Evolutionary conservation across 306 rosid species (phyloP).

Genomic region (Quercus dentata): DNA sequence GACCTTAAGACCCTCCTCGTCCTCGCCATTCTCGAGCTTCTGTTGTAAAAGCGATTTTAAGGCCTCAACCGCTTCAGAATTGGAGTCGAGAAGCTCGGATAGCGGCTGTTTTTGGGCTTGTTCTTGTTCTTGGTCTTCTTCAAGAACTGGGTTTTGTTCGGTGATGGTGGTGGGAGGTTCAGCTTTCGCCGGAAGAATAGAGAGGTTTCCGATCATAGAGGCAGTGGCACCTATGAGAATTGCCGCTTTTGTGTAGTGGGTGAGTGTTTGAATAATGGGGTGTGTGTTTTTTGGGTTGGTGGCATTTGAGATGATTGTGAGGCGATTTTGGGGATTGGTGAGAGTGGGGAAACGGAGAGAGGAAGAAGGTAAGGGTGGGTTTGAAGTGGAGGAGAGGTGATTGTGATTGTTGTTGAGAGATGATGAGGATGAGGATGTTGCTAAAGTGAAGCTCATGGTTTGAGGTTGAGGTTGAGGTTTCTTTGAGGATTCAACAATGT

Average conservation of each 20-base stretch:
- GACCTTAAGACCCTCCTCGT: conserved; percentile 61
- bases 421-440: conserved; percentile 25
- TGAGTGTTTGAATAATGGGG: conserved; percentile 36
- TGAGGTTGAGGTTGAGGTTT: background rate
- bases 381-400: conserved; percentile 7
- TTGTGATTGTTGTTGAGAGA: background rate
- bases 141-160: conserved; percentile 24
- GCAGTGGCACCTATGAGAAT: conserved; percentile 50
- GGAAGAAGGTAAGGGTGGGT: background rate
- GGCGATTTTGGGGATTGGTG: conserved; percentile 4
- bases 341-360: conserved; percentile 21
- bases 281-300: background rate
- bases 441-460: conserved; percentile 51
- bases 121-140: conserved; percentile 4
- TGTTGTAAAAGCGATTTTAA: conserved; percentile 72
- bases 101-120: conserved; percentile 33
- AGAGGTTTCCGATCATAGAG: conserved; percentile 37
- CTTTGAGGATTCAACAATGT: background rate
- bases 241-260: conserved; percentile 53
- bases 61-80: conserved; percentile 53
- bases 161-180: conserved; percentile 36
- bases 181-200: conserved; percentile 60
- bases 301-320: conserved; percentile 6
- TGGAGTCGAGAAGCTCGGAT: conserved; percentile 55
- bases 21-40: conserved; percentile 78